phyloP scores from a whole-genome alignment of 2,329 filamentous ascomycete genomes.

The Peltaster fructicola region DNA sequence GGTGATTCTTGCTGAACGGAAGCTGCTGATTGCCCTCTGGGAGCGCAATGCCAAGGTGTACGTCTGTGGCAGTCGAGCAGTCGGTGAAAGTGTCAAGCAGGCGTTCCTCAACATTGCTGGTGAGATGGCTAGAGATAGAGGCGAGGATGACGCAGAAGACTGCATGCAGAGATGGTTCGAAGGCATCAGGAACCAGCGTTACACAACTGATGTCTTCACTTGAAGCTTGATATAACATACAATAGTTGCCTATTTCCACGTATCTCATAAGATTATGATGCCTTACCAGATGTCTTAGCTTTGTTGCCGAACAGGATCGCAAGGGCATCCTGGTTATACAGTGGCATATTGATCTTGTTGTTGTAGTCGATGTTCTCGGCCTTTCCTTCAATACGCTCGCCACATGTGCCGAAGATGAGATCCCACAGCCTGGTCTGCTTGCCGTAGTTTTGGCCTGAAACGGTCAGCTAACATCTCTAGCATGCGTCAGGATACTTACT shows the following conservation, averaged over 20 bases:
- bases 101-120: slow-evolving; percentile 10
- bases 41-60: slow-evolving; percentile 39
- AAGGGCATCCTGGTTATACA: too few relatives aligned
- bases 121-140: slow-evolving; percentile 11
- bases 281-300: too few relatives aligned
- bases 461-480: too few relatives aligned
- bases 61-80: slow-evolving; percentile 41
- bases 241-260: too few relatives aligned
- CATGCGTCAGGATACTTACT: too few relatives aligned
- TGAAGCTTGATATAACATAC: slow-evolving; percentile 1
- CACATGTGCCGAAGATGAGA: slow-evolving; percentile 19
- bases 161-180: slow-evolving; percentile 13
- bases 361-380: slow-evolving; percentile 7
- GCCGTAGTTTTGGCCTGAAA: slow-evolving; percentile 20
- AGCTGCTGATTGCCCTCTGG: slow-evolving; percentile 29
- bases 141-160: slow-evolving; percentile 23
- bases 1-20: slow-evolving; percentile 29
- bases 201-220: slow-evolving; percentile 12
- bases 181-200: slow-evolving; percentile 10
- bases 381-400: slow-evolving; percentile 19
- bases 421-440: slow-evolving; percentile 26
- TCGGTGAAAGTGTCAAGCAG: slow-evolving; percentile 30
- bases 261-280: too few relatives aligned
- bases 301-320: too few relatives aligned
- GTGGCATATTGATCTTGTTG: slow-evolving; percentile 5